Conservation (phyloP, 2,329 filamentous ascomycete genomes). For the Ramularia endophylla region DNA sequence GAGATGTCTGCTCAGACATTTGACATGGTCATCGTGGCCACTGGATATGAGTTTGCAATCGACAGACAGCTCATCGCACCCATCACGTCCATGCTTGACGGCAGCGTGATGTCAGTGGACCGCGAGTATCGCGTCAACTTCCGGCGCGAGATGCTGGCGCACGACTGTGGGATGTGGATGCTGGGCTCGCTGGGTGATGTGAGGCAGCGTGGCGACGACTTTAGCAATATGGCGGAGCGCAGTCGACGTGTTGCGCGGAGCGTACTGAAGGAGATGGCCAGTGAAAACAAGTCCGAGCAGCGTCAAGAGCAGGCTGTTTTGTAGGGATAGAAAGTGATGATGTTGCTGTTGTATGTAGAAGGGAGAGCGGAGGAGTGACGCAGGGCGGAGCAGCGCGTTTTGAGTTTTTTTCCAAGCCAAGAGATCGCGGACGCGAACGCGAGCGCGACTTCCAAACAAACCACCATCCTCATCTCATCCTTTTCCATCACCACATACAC, state of each 20-base stretch:
- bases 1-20: slow-evolving; percentile 8
- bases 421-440: too few relatives aligned
- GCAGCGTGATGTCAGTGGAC: slow-evolving; percentile 14
- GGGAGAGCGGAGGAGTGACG: too few relatives aligned
- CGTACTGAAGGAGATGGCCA: slow-evolving; percentile 10
- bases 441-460: too few relatives aligned
- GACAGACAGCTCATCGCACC: slow-evolving; percentile 12
- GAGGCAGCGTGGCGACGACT: slow-evolving; percentile 16
- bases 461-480: too few relatives aligned
- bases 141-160: slow-evolving; percentile 11
- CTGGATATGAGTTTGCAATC: slow-evolving; percentile 14
- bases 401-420: too few relatives aligned
- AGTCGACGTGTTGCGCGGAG: slow-evolving; percentile 13
- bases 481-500: not conserved
- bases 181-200: slow-evolving; percentile 18
- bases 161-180: slow-evolving; percentile 20
- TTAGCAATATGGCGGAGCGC: slow-evolving; percentile 19
- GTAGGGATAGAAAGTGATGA: slow-evolving; percentile 5
- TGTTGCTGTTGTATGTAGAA: too few relatives aligned
- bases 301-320: slow-evolving; percentile 19
- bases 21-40: slow-evolving; percentile 20
- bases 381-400: too few relatives aligned
- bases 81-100: slow-evolving; percentile 14
- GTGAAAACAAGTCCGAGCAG: slow-evolving; percentile 3
- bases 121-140: slow-evolving; percentile 22